phyloP scores from a whole-genome alignment of 169 alveolate species.

The Ichthyophthirius multifiliis region DNA sequence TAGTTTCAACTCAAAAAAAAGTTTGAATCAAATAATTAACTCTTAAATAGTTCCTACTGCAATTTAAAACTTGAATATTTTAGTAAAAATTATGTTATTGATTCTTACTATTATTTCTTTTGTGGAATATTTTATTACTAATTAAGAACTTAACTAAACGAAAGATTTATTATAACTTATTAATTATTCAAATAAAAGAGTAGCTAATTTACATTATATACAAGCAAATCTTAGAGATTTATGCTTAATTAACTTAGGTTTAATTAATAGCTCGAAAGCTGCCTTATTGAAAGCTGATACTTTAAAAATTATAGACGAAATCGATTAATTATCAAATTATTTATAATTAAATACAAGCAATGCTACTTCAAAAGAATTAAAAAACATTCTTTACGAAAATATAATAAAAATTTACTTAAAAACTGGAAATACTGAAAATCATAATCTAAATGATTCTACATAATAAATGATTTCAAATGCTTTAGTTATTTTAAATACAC shows the following conservation, averaged over 20 bases:
- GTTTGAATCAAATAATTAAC: not conserved
- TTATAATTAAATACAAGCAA: not conserved
- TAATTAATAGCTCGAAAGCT: no score
- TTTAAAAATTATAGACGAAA: not conserved
- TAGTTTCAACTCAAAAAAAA: not conserved
- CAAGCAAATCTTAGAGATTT: not conserved
- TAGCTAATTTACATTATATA: not conserved
- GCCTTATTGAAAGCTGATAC: no score
- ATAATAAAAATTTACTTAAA: not conserved
- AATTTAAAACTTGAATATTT: not conserved
- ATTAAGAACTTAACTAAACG: not conserved
- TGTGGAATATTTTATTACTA: not conserved
- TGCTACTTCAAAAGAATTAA: not conserved
- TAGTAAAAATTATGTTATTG: not conserved
- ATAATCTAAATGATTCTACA: not conserved
- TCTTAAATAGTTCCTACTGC: not conserved
- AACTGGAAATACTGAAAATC: not conserved
- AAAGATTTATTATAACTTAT: not conserved
- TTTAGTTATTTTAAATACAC: not conserved
- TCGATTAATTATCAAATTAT: not conserved
- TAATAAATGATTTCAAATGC: slow-evolving; percentile 1
- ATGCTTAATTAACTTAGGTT: not conserved
- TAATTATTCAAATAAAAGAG: not conserved
- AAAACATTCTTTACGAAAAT: not conserved
- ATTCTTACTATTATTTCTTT: not conserved